A percentile compares a stretch with the other conserved stretches of the same genome.
Conservation (phyloP, 2,329 filamentous ascomycete genomes). For the Colletotrichum sansevieriae region DNA sequence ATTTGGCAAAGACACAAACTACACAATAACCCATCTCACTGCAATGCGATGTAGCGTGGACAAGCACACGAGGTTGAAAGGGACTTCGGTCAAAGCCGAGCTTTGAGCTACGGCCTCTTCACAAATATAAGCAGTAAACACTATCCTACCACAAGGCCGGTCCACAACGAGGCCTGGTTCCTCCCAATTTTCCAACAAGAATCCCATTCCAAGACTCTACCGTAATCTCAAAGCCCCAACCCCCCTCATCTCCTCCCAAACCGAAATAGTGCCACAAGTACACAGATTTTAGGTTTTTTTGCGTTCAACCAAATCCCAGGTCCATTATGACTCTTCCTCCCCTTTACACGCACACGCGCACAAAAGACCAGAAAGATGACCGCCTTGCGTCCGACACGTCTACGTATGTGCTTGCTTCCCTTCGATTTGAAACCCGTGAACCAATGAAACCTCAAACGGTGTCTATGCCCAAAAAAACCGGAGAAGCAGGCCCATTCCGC, state of each 20-base stretch:
- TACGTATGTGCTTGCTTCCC: not conserved
- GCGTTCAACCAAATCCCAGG: not conserved
- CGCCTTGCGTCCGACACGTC: not conserved
- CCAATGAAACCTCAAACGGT: conserved; percentile 16
- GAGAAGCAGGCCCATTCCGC: conserved; percentile 19
- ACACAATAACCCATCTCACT: no score
- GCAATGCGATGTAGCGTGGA: no score
- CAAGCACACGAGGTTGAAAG: not conserved
- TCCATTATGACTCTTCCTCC: not conserved
- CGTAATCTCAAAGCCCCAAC: not conserved
- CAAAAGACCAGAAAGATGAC: not conserved
- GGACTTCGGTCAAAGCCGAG: not conserved
- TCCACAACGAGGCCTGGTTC: no score
- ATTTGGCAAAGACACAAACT: not conserved
- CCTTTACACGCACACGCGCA: not conserved
- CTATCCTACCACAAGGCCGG: conserved; percentile 29
- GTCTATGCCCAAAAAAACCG: conserved; percentile 1
- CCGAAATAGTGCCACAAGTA: not conserved
- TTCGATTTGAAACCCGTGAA: conserved; percentile 11
- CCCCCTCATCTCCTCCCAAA: not conserved
- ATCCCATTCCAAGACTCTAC: not conserved
- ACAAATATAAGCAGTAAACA: conserved; percentile 22
- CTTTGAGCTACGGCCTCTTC: conserved; percentile 20
- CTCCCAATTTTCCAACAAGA: no score
- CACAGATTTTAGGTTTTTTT: conserved; percentile 12